Base-by-base conservation (phyloP, 495 filamentous ascomycete genomes). In the Immersiella caudata region DNA sequence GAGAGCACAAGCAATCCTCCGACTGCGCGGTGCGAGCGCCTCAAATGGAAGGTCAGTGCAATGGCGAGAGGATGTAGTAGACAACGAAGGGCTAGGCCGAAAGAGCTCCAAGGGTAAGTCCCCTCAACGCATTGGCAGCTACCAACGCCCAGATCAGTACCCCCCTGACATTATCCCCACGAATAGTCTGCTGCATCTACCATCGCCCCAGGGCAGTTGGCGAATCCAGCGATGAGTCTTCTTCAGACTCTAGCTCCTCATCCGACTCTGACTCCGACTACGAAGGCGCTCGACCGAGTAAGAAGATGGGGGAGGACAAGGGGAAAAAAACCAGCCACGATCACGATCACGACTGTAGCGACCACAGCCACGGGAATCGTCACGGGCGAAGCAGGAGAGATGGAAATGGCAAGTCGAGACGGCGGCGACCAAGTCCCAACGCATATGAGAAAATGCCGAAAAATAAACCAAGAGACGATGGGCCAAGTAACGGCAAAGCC, bases 121-220 rank as follows among this genome's bases (percentile, higher is more conserved):
- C 16, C 6, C 49, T 11, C 49, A n/a, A 70, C 18, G 14, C 50
- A 20, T 12, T 25, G 9, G 60, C 51, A 49, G 57, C 9, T 18
- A 18, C 52, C n/a, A 20, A 25, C 35, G n/a, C 14, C 26, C 50
- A 12, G 9, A 40, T 29, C n/a, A 12, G 56, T 20, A 29, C 35
- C 62, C 26, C 49, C 25, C 65, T 68, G 14, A 60, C 46, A 64
- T 20, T 55, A 24, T 58, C 36, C 56, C 27, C 3, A 16, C 40
- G 14, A 49, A 49, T 71, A 97, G 96, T 98, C 24, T 99, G 95
- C 85, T 99, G 95, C 78, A 98, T 98, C 75, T 99, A 97, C 82
- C 93, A 96, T 81, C 91, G 91, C 67, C 87, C 92, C 2, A 89
- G 88, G 61, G 87, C 84, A 50, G 87, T 93, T 9, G 95, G 90